Base-by-base conservation (phyloP, 306 rosid species). In the Quercus robur region DNA sequence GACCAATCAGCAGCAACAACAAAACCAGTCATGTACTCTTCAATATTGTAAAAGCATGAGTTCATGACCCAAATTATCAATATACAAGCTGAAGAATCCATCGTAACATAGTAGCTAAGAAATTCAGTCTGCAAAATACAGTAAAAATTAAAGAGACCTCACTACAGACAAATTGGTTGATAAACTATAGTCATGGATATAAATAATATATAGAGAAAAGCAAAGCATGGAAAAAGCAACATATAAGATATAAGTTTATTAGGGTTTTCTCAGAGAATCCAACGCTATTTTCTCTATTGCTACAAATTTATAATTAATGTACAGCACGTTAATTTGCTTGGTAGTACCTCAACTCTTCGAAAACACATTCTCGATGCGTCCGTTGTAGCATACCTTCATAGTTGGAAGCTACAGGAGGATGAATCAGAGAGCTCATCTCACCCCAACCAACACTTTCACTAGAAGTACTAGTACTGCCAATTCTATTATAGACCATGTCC, bases 371-470 rank as follows among this genome's bases (percentile, higher is more conserved):
- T 69, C 81, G 81, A 20, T 82, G 64, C 44, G 62, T 56, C 78
- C 58, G 33, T 49, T 79, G 79, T 58, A 69, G 78, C 71, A 84
- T 56, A 75, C 80, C 81, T 79, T 71, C 84, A 23, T 76, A 74
- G 63, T 83, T 71, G 5, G 84, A 87, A 74, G 75, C 75, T 51
- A 46, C 41, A 56, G 87, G 79, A 85, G 88, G 85, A 81, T 81
- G 84, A 38, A 87, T 73, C 73, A 81, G 9, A 73, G 87, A 71
- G 74, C 80, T 79, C 46, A 80, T 85, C 80, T 86, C 89, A 23
- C 87, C 86, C 91, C 91, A 87, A 1, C 86, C 77, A 17, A 58
- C 74, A 75, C 73, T 76, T 71, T 73, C 77, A 52, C 73, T 73
- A 78, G 75, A 52, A 38, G 54, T 71, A 59, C 64, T 41, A 59